Base-by-base conservation (phyloP, 2,329 filamentous ascomycete species). In the Hypoxylon sp. region DNA sequence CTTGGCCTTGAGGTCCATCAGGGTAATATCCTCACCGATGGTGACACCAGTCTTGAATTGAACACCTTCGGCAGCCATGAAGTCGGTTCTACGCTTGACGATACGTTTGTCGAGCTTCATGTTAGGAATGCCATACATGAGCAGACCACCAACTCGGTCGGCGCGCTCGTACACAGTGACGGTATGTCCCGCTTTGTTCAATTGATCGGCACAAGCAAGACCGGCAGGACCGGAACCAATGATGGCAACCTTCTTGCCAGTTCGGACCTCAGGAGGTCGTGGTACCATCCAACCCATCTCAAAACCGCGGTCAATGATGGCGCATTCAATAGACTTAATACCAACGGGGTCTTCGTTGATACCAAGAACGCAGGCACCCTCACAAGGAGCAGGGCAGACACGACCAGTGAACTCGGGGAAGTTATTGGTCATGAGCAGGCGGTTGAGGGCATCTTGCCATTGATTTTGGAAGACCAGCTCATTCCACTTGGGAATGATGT, bases 51-150 rank as follows among this genome's bases (percentile, higher is more conserved):
- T 92, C 81, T 93, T 89, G 83, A 97, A 97, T 56, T 87, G 86
- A 77, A 98, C 83, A 52, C 95, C 95, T 82, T 98, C 95, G 2
- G 90, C 88, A 60, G 92, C 93, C 93, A 98, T 95, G 81, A 98
- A 94, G 81, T 98, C 93, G 52, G 96, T 94, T 80, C 95, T 92
- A 57, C 95, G 92, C 86, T 98, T 95, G 67, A 98, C 95, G 70
- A 98, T 90, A 78, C 93, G 93, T 87, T 98, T 98, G 84, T 98
- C 95, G 45, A 98, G 91, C 86, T 98, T 98, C 95, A 98, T 98
- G 86, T 98, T 98, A 73, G 95, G 95, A 73, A 98, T 98, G 73
- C 95, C 95, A 78, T 98, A 98, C 95, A 98, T 98, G 76, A 98
- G 88, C 60, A 98, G 86, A 80, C 95, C 95, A 82, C 95, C 95